Conservation (phyloP, 352 stramenopile species). For the Peronospora belbahrii region DNA sequence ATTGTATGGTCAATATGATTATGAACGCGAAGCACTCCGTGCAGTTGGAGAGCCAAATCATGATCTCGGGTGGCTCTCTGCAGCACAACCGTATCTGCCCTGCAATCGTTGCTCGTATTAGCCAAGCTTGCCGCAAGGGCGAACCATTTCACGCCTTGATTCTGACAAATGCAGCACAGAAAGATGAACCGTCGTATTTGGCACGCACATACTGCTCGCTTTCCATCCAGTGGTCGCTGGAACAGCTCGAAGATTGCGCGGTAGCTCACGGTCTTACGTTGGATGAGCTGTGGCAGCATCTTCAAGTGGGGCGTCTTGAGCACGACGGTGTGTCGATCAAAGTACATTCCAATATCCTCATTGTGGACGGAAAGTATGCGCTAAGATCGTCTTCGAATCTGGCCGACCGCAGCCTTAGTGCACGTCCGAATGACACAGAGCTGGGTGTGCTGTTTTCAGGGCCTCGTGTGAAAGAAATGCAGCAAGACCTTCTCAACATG, state of each 20-base stretch:
- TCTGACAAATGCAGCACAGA: slow-evolving; percentile 67
- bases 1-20: slow-evolving; percentile 80
- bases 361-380: slow-evolving; percentile 60
- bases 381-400: slow-evolving; percentile 70
- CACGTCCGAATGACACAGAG: slow-evolving; percentile 62
- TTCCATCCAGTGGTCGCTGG: slow-evolving; percentile 71
- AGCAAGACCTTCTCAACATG: slow-evolving; percentile 65
- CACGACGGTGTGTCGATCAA: slow-evolving; percentile 48
- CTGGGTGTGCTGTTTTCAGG: slow-evolving; percentile 54
- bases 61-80: slow-evolving; percentile 59
- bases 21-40: slow-evolving; percentile 50
- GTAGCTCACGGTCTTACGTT: slow-evolving; percentile 33
- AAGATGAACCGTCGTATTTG: slow-evolving; percentile 68
- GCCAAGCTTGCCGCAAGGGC: slow-evolving; percentile 23
- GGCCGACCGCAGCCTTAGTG: slow-evolving; percentile 64
- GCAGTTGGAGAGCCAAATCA: slow-evolving; percentile 76
- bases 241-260: slow-evolving; percentile 53
- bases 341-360: slow-evolving; percentile 77
- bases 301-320: slow-evolving; percentile 46
- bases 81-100: slow-evolving; percentile 73
- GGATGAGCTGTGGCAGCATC: slow-evolving; percentile 32
- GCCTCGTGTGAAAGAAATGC: slow-evolving; percentile 31
- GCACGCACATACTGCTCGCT: slow-evolving; percentile 72
- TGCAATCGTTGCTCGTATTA: slow-evolving; percentile 49
- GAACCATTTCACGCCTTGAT: slow-evolving; percentile 53